Base-by-base conservation (phyloP, 129 eudicot genomes). In the Heracleum sosnowskyi region DNA sequence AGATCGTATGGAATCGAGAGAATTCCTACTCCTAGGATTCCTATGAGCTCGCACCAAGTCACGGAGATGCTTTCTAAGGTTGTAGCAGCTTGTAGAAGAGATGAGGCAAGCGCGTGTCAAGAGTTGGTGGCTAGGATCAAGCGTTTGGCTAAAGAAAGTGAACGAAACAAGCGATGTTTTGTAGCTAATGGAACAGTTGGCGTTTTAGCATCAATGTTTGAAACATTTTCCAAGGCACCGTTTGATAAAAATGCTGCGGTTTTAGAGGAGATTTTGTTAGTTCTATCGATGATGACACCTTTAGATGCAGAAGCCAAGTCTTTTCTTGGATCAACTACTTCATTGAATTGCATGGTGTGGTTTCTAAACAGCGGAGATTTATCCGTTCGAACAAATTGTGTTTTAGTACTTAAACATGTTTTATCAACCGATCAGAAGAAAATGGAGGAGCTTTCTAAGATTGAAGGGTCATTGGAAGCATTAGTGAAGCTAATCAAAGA, bases 1-100 rank as follows among this genome's bases (percentile, higher is more conserved):
- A 82, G 66, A 53, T 76, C 84, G 1, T 84, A 76, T 75, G 96
- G 92, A 20, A 81, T 90, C 2, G 89, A 90, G 74, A 83, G 91
- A 35, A 87, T 90, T 36, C 91, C 95, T 1, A 90, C 95, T 18
- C 95, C 91, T 33, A 80, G 85, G 40, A 80, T 83, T 4, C 89
- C 90, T 0, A 31, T 79, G 73, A 57, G 72, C 78, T 83, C 92
- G 4, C 11, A 63, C 28, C 87, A 91, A 77, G 82, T 89, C 71
- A 20, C 75, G 40, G 82, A 81, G 75, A 79, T 90, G 77, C 78
- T 88, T n/a, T 66, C 86, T 0, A 74, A 60, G 68, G 33, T 90
- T 26, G 89, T 46, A 34, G 62, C 76, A 1, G 81, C 76, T 28
- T 33, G 79, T 42, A 40, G 15, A 33, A 69, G 57, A 44, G 79